Conservation (phyloP, 371 early-diverging fungal species). For the Coemansia sp. region DNA sequence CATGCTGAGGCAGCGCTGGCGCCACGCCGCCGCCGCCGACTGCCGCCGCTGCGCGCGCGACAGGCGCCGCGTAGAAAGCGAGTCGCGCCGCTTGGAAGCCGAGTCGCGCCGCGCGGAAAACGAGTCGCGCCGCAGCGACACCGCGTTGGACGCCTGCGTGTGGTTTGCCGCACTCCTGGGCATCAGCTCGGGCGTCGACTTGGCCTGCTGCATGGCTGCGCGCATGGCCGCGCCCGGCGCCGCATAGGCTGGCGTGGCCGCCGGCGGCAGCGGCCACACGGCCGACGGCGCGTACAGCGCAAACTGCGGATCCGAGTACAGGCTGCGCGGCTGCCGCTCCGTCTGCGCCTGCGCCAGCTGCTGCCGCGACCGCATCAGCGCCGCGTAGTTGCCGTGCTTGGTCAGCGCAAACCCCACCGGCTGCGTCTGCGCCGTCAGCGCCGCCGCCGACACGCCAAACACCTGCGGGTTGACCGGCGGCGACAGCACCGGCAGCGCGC, state of each 20-base stretch:
- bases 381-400: slow-evolving; percentile 37
- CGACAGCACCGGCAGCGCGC: slow-evolving; percentile 20
- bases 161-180: slow-evolving; percentile 5
- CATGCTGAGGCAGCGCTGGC: slow-evolving; percentile 43
- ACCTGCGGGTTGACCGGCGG: slow-evolving; percentile 31
- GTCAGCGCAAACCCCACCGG: slow-evolving; percentile 27
- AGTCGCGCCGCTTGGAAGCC: too few species aligned
- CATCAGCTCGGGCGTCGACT: slow-evolving; percentile 46
- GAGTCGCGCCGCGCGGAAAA: slow-evolving; percentile 8
- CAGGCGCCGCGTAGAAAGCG: too few species aligned
- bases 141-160: slow-evolving; percentile 4
- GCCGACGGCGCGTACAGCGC: slow-evolving; percentile 21
- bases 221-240: slow-evolving; percentile 8
- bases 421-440: background rate
- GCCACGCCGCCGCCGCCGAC: slow-evolving; percentile 1
- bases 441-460: slow-evolving; percentile 28
- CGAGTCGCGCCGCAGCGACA: slow-evolving; percentile 35
- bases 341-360: slow-evolving; percentile 32
- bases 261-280: slow-evolving; percentile 22
- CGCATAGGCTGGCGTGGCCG: background rate
- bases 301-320: slow-evolving; percentile 42
- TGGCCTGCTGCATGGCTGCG: slow-evolving; percentile 21
- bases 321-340: slow-evolving; percentile 21
- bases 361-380: slow-evolving; percentile 37
- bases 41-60: background rate